Evolutionary conservation across 768 basidiomycete genomes (phyloP), one percentile per base, ranked within the genome.

Genomic region (Collybiopsis luxurians): DNA sequence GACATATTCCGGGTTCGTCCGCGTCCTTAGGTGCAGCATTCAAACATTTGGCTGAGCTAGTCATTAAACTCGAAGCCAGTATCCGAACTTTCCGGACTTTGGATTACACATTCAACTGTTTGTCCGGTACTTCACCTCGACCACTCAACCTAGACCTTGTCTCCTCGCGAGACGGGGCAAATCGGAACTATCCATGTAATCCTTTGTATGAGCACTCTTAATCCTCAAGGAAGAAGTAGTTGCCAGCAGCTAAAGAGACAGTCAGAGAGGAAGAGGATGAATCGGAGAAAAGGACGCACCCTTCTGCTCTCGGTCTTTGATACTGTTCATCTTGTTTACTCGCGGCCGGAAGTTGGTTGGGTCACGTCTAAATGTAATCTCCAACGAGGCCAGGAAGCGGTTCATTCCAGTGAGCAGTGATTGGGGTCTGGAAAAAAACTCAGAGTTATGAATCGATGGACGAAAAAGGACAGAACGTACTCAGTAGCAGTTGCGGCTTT

Each of bases 281-380:
- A n/a, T 17, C 19, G 31, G 51, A 51, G 2, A 46, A 58, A 44
- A 21, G 19, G 55, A 67, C 81, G 28, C 62, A 90, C 91, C 61
- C 73, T 93, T 94, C 73, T 94, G 92, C 70, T 94, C 92, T 56
- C 89, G 78, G 67, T 94, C 92, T 73, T 94, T 94, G 65, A 93
- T 81, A 71, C 88, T 90, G 70, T 91, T 73, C 53, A 82, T 65
- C 74, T 94, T 94, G 76, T 94, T 94, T 26, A 94, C 92, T 40
- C 92, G 85, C 36, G 92, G 92, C 40, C 92, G 81, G 79, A 84
- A 94, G 75, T 94, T 93, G 58, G 94, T 96, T 11, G 96, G 97
- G 73, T 99, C 97, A 64, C 97, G 87, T 59, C 97, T 82, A 87
- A 98, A 98, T 1, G 97, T 98, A 70, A 98, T 96, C 73, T 98